Conservation (phyloP, 2,329 filamentous ascomycete genomes). For the Cladobotryum protrusum region DNA sequence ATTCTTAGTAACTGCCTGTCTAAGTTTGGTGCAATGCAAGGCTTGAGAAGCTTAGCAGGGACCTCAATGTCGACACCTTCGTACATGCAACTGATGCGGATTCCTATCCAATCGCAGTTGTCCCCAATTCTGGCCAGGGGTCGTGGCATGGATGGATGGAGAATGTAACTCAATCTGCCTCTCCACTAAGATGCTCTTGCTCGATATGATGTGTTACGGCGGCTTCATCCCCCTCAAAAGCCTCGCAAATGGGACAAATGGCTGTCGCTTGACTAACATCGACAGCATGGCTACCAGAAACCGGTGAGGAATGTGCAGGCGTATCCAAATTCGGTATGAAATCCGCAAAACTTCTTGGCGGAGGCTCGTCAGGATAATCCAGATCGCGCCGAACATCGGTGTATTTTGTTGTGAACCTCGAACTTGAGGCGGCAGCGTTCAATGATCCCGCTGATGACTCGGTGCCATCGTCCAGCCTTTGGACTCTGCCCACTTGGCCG, state of each 20-base stretch:
- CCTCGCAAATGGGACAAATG: conserved; percentile 59
- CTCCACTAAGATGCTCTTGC: conserved; percentile 21
- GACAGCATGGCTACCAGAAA: not conserved
- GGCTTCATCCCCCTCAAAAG: conserved; percentile 61
- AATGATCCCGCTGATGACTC: conserved; percentile 4
- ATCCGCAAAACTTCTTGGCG: conserved; percentile 36
- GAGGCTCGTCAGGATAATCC: conserved; percentile 29
- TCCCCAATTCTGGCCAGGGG: too few species aligned
- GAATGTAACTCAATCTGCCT: too few species aligned
- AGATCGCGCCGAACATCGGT: conserved; percentile 24
- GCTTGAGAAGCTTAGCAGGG: too few species aligned
- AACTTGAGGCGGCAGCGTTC: conserved; percentile 2
- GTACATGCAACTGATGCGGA: too few species aligned
- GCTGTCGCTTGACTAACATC: conserved; percentile 10
- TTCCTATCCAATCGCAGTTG: too few species aligned
- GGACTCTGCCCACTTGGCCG: conserved; percentile 68
- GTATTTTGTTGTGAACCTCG: conserved; percentile 26
- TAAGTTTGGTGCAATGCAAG: too few species aligned
- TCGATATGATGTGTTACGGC: conserved; percentile 64
- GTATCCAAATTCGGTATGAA: conserved; percentile 34
- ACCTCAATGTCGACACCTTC: too few species aligned
- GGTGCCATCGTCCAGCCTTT: conserved; percentile 43
- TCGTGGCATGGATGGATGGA: too few species aligned
- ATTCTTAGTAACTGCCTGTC: too few species aligned
- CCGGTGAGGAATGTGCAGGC: not conserved